Base-by-base conservation (phyloP, 1,284 basidiomycete species). In the Apiotrichum siamense region DNA sequence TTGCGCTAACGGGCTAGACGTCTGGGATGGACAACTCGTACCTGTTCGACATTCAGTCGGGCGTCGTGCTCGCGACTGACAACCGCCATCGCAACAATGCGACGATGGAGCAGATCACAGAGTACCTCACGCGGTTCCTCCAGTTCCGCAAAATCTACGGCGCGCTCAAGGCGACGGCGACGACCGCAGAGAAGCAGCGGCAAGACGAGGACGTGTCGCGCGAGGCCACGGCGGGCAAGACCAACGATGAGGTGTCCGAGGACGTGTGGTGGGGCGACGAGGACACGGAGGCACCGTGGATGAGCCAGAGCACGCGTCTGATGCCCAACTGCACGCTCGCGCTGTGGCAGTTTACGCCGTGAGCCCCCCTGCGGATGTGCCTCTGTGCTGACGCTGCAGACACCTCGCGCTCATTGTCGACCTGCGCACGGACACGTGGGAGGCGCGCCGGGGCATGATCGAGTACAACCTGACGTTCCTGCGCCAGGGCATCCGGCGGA, bases 381-480 rank as follows among this genome's bases (percentile, higher is more conserved):
- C 31, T 25, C 20, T 6, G 15, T 15, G 35, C 3, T 9, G 4
- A 17, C 17, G 24, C 12, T 27, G 43, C 49, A 79, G 79, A 33
- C 69, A 77, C 35, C 68, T 97, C 5, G 89, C 88, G 0, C 77
- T 97, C 35, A 79, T 97, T 40, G 85, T 87, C 2, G 75, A 94
- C 41, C 71, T 96, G 13, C 85, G 88, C 18, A 87, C 88, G 2
- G 78, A 82, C 37, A 83, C 88, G 17, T 91, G 84, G 66, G 84
- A 89, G 49, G 79, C 81, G 49, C 79, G 86, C 55, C 77, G 87
- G 21, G 89, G 88, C 17, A 77, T 93, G 55, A 81, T 97, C 38
- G 92, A 97, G 70, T 94, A 89, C 74, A 97, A 97, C 64, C 84
- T 97, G 6, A 85, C 90, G 20, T 89, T 87, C 71, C 86, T 97